These are phyloP conservation scores for Chamaecyparis obtusa DNA, from an alignment of 75 land plant genomes.

Conservation along the genomic window DNA sequence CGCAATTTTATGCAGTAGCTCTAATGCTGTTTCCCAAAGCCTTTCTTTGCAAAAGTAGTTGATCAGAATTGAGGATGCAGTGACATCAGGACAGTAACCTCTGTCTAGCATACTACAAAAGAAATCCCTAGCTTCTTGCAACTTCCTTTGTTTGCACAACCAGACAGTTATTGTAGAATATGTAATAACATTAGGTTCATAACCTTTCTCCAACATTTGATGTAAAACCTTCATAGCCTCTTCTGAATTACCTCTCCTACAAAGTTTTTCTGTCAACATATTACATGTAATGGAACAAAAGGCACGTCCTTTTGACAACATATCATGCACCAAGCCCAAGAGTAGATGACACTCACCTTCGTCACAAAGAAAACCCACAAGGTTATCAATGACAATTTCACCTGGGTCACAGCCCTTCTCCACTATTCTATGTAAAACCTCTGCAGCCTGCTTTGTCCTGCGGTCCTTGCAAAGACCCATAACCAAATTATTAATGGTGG, in stretches of 20 bases:
- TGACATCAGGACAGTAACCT: slow-evolving; percentile 15
- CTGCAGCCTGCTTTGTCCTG: slow-evolving; percentile 13
- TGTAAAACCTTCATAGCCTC: slow-evolving; percentile 16
- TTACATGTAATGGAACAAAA: slow-evolving; percentile 30
- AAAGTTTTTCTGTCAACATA: slow-evolving; percentile 16
- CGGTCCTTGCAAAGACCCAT: slow-evolving; percentile 11
- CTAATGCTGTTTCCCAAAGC: slow-evolving; percentile 9
- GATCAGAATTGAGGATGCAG: slow-evolving; percentile 9
- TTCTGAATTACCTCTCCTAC: slow-evolving; percentile 9
- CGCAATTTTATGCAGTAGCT: slow-evolving; percentile 10
- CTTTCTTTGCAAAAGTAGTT: slow-evolving; percentile 11
- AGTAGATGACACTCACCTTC: slow-evolving; percentile 24
- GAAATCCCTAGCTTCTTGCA: slow-evolving; percentile 11
- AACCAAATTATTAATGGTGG: slow-evolving; percentile 15
- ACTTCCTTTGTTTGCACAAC: slow-evolving; percentile 12
- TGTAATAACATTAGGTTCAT: slow-evolving; percentile 9
- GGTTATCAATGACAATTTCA: slow-evolving; percentile 21
- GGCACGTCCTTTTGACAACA: slow-evolving; percentile 24
- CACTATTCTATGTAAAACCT: slow-evolving; percentile 11
- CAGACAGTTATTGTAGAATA: slow-evolving; percentile 13
- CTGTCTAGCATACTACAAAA: slow-evolving; percentile 6
- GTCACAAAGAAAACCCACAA: slow-evolving; percentile 24
- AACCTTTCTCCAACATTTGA: slow-evolving; percentile 9
- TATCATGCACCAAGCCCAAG: slow-evolving; percentile 15
- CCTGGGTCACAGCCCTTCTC: slow-evolving; percentile 16